Conservation (phyloP, 129 eudicot genomes). For the Artemisia tridentata region DNA sequence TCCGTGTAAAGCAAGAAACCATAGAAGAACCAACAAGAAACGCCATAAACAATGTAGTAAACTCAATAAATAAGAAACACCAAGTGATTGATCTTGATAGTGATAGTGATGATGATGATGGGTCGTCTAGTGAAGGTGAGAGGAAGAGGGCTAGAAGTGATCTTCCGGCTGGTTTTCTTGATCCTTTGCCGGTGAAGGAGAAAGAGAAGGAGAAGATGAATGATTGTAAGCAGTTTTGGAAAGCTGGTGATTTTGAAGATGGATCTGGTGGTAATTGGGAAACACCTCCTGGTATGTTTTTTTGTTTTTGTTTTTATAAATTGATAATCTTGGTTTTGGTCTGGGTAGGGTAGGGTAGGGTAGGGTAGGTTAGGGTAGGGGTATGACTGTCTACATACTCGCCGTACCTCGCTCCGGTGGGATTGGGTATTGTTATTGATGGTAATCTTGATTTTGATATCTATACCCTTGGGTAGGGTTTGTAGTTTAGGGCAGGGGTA, state of each 20-base stretch:
- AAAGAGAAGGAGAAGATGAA: slow-evolving; percentile 9
- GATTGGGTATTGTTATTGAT: too few species aligned
- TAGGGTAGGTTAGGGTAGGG: too few species aligned
- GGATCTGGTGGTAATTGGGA: slow-evolving; percentile 45
- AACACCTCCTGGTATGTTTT: slow-evolving; percentile 36
- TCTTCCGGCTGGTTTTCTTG: slow-evolving; percentile 65
- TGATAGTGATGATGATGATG: slow-evolving; percentile 25
- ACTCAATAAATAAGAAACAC: too few species aligned
- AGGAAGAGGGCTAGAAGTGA: slow-evolving; percentile 26
- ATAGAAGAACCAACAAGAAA: too few species aligned
- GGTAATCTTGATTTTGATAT: too few species aligned
- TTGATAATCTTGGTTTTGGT: not conserved
- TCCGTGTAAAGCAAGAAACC: too few species aligned
- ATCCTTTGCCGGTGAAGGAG: slow-evolving; percentile 52
- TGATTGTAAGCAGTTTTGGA: slow-evolving; percentile 68
- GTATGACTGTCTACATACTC: too few species aligned
- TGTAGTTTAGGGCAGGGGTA: too few species aligned
- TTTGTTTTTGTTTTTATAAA: not conserved
- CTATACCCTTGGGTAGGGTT: too few species aligned
- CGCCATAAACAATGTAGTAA: too few species aligned
- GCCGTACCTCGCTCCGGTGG: too few species aligned
- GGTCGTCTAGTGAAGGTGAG: slow-evolving; percentile 31
- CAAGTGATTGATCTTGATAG: not conserved
- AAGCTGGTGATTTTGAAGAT: slow-evolving; percentile 72
- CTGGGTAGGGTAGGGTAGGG: too few species aligned